Base-by-base conservation (phyloP, 176 grass and related monocot genomes). In the Avena sativa region DNA sequence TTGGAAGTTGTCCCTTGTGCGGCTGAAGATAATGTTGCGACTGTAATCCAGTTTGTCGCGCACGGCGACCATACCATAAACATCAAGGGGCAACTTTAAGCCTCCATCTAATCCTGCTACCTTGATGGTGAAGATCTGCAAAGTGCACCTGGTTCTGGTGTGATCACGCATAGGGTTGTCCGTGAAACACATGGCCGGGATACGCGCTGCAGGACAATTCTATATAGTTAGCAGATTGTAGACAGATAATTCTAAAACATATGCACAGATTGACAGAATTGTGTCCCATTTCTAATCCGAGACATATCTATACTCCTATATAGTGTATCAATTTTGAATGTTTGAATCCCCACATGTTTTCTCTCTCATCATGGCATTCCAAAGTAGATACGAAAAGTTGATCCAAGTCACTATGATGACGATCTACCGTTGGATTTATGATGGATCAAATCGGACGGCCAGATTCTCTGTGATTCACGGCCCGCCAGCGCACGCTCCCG, bases 1-100 rank as follows among this genome's bases (percentile, higher is more conserved):
- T 76, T 76, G 74, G 74, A 25, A 76, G 74, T 32, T 19, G 15
- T 76, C 74, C 74, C 69, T 32, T 9, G 74, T 76, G 74, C 49
- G 49, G 74, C 43, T 72, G 38, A 72, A 72, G 69, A 72, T 72
- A 72, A 72, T 20, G 9, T 72, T 72, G 38, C 40, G 69, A n/a
- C 69, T 5, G 69, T 46, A 72, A 47, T 72, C 69, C 69, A 72
- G 38, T 44, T 46, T 71, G 69, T 71, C 69, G 9, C 69, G 69
- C 69, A 71, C 69, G 4, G 69, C 69, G 3, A 71, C 69, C 38
- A 71, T 71, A 71, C 38, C 69, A 46, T 12, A 71, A 20, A 71
- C 69, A 46, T 71, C 69, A 20, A 71, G 38, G 0, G 69, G 69
- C 36, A 43, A 71, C 6, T 46, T 7, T 43, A 71, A 46, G 5